A percentile compares a stretch with the other conserved stretches of the same genome.
These are phyloP conservation scores for Quercus agrifolia DNA, from an alignment of 306 rosid species.

Conservation along the genomic window DNA sequence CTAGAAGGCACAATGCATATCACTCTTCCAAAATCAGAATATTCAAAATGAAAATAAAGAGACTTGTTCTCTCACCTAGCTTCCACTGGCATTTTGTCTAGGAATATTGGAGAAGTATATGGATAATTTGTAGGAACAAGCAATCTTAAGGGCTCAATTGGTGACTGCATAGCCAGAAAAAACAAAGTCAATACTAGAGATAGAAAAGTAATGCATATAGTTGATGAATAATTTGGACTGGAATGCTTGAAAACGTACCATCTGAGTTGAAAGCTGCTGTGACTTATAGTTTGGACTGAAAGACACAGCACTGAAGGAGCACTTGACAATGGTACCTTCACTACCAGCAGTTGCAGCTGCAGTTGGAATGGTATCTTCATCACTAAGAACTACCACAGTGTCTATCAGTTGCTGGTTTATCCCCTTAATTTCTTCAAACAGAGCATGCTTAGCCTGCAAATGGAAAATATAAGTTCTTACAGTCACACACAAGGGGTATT, in stretches of 20 bases:
- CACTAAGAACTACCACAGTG: slow-evolving; percentile 27
- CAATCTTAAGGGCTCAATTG: slow-evolving; percentile 30
- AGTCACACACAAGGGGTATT: neutral
- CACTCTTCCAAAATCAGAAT: neutral
- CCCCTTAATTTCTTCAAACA: slow-evolving; percentile 35
- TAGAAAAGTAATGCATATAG: neutral
- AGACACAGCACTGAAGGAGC: slow-evolving; percentile 22
- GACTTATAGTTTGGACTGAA: slow-evolving; percentile 1
- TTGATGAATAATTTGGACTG: neutral
- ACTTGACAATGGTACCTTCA: slow-evolving; percentile 27
- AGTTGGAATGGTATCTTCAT: slow-evolving; percentile 12
- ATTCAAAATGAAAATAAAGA: neutral
- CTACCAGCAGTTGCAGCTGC: slow-evolving; percentile 10
- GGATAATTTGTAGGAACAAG: slow-evolving; percentile 44
- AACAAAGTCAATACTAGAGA: neutral
- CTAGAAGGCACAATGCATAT: neutral
- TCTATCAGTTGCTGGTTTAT: slow-evolving; percentile 35
- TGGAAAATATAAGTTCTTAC: neutral
- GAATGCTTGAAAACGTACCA: slow-evolving; percentile 20
- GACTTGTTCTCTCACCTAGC: slow-evolving; percentile 23
- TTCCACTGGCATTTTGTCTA: slow-evolving; percentile 22
- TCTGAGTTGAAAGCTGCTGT: slow-evolving; percentile 10
- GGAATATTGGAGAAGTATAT: slow-evolving; percentile 16
- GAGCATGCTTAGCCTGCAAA: slow-evolving; percentile 24
- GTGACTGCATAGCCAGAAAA: slow-evolving; percentile 26